Percentiles rank a stretch among this genome's conserved stretches.
These are phyloP conservation scores for Neospora caninum DNA, from an alignment of 169 alveolate species.

Conservation along the genomic window DNA sequence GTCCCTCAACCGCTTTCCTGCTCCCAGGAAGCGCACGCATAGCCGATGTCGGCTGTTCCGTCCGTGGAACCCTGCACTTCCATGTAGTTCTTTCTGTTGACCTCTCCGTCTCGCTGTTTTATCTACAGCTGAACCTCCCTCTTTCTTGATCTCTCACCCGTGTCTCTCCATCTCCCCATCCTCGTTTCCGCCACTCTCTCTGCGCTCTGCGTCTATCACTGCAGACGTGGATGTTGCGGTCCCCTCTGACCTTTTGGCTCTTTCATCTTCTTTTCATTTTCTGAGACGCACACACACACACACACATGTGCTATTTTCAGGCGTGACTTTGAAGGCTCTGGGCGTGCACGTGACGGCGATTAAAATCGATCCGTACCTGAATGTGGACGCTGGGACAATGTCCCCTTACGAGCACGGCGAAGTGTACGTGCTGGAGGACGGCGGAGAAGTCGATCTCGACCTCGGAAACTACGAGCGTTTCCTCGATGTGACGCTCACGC, in stretches of 20 bases:
- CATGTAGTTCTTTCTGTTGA: no score
- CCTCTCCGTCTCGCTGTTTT: no score
- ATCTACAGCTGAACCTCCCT: no score
- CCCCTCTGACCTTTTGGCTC: not conserved
- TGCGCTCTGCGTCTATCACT: not conserved
- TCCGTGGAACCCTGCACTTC: no score
- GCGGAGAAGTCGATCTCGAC: slow-evolving; percentile 98
- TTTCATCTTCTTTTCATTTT: not conserved
- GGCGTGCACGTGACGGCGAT: slow-evolving; percentile 93
- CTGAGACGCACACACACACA: no score
- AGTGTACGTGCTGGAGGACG: slow-evolving; percentile 94
- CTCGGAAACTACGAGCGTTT: slow-evolving; percentile 98
- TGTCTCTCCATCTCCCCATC: no score
- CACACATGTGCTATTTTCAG: no score
- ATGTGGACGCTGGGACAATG: slow-evolving; percentile 96
- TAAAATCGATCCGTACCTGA: slow-evolving; percentile 97
- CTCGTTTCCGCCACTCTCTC: not conserved
- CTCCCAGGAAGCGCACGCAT: no score
- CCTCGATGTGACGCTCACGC: slow-evolving; percentile 86
- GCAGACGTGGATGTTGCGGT: not conserved
- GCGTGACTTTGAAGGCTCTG: slow-evolving; percentile 88
- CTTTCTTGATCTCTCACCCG: no score
- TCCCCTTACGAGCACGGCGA: slow-evolving; percentile 98
- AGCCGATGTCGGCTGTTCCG: no score
- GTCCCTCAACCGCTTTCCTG: no score